Evolutionary conservation across 345 rosid genomes (phyloP).

Genomic region (Gossypium herbaceum): DNA sequence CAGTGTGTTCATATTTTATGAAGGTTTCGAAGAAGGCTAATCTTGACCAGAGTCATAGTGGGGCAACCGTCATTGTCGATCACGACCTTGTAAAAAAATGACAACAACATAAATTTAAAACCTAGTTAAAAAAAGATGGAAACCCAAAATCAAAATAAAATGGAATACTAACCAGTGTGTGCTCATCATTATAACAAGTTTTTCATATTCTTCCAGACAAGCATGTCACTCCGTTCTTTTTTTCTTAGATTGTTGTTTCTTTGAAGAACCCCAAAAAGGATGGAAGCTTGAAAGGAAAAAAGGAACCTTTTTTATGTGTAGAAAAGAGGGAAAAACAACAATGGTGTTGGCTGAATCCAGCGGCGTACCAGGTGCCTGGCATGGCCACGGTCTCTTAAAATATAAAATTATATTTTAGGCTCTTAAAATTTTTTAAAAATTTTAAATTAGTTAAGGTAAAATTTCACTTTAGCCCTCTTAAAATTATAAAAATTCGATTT

Average conservation of each 20-base stretch:
- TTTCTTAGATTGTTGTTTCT: neutral
- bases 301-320: neutral
- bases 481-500: too few relatives aligned
- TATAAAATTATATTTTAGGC: too few relatives aligned
- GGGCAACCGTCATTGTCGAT: slow-evolving; percentile 91
- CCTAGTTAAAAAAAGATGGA: neutral
- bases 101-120: neutral
- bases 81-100: slow-evolving; percentile 61
- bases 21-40: slow-evolving; percentile 48
- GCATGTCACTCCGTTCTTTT: slow-evolving; percentile 28
- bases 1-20: neutral
- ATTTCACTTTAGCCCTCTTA: too few relatives aligned
- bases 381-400: too few relatives aligned
- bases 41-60: slow-evolving; percentile 84
- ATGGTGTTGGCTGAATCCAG: neutral
- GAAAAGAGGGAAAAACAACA: slow-evolving; percentile 1
- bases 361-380: too few relatives aligned
- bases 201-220: slow-evolving; percentile 83
- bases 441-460: too few relatives aligned
- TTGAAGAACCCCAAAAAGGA: neutral
- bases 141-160: neutral
- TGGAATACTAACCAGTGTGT: slow-evolving; percentile 67
- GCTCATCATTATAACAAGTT: slow-evolving; percentile 79
- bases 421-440: too few relatives aligned
- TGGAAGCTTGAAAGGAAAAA: neutral